These are phyloP conservation scores for Spergularia marina DNA, from an alignment of 148 eudicot genomes.

Conservation along the genomic window DNA sequence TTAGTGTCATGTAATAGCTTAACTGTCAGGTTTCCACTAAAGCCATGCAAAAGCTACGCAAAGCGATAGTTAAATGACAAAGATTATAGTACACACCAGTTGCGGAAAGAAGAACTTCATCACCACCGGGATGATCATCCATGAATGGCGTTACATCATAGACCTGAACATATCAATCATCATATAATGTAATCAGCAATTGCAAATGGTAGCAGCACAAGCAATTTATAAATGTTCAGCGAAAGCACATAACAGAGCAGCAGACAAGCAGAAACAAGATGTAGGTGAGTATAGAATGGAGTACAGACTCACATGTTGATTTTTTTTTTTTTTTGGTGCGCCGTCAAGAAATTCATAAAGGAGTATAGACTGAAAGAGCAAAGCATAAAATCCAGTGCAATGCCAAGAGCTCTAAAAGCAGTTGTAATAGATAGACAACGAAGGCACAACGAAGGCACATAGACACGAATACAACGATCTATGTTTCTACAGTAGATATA, in stretches of 20 bases:
- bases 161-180: conserved; percentile 45
- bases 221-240: background rate
- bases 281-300: background rate
- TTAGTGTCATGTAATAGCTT: background rate
- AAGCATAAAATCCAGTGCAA: background rate
- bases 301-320: too few relatives aligned
- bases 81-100: conserved; percentile 44
- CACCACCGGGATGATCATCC: conserved; percentile 99
- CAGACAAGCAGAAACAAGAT: background rate
- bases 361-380: background rate
- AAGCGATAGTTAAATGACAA: background rate
- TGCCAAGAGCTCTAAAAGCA: background rate
- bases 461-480: background rate
- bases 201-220: background rate
- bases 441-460: background rate
- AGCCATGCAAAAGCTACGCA: background rate
- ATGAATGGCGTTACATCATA: conserved; percentile 87
- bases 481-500: background rate
- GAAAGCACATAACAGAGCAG: background rate
- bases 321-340: too few relatives aligned
- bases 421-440: background rate
- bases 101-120: conserved; percentile 83
- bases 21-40: background rate
- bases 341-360: too few relatives aligned
- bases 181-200: background rate